These are phyloP conservation scores for Scheffersomyces illinoinensis DNA, from an alignment of 1,139 yeast genomes.

Conservation along the genomic window DNA sequence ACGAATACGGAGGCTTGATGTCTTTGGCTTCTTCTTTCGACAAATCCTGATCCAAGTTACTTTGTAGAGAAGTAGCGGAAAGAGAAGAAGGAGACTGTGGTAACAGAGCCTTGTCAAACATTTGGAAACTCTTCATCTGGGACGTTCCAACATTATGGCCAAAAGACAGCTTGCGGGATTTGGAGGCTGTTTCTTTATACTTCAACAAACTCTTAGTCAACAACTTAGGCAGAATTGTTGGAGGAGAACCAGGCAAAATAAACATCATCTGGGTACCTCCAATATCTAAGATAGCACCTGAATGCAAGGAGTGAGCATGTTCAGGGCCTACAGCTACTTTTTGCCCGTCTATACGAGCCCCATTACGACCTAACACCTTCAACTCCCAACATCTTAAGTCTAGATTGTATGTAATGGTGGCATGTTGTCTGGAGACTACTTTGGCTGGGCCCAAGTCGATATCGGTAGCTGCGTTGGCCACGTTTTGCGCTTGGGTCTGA, in stretches of 20 bases:
- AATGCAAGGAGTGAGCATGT: conserved; percentile 56
- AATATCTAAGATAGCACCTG: conserved; percentile 88
- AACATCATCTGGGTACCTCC: conserved; percentile 99
- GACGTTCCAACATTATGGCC: conserved; percentile 1
- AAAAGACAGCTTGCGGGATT: conserved; percentile 14
- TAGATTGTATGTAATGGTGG: conserved; percentile 75
- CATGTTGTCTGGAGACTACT: conserved; percentile 90
- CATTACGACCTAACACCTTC: conserved; percentile 82
- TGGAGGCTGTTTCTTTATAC: conserved; percentile 24
- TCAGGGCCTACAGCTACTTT: conserved; percentile 52
- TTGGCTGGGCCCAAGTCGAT: conserved; percentile 96
- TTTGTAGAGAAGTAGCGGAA: conserved; percentile 45
- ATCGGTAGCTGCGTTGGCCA: conserved; percentile 47
- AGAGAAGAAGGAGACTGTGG: conserved; percentile 43
- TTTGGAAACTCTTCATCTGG: conserved; percentile 49
- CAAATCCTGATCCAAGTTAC: conserved; percentile 63
- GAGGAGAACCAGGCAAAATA: conserved; percentile 89
- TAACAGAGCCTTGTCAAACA: conserved; percentile 47
- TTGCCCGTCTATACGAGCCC: conserved; percentile 81
- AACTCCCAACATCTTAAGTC: conserved; percentile 83
- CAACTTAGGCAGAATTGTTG: conserved; percentile 56
- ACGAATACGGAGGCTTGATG: conserved; percentile 93
- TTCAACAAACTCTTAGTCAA: conserved; percentile 40
- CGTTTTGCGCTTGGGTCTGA: conserved; percentile 9
- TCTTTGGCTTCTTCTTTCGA: conserved; percentile 90